Conservation (phyloP, 805 yeast species). For the Starmerella riodocensis region DNA sequence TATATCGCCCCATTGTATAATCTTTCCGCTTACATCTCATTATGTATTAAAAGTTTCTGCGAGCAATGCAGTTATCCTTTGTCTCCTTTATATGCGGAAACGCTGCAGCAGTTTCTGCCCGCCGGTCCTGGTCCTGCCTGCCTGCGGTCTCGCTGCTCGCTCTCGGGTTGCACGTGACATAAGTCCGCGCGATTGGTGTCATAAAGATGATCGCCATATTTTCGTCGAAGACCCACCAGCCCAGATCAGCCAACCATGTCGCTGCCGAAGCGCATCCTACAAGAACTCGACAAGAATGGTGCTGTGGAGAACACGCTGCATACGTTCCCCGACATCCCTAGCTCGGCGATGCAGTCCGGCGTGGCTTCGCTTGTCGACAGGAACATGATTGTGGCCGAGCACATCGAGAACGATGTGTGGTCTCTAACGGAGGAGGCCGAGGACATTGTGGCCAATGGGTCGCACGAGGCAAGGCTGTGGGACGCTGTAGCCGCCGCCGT, state of each 20-base stretch:
- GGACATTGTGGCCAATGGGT: conserved; percentile 65
- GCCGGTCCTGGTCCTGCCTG: too few species aligned
- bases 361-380: conserved; percentile 76
- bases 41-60: too few species aligned
- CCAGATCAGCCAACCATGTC: conserved; percentile 14
- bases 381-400: conserved; percentile 59
- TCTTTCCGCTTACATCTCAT: too few species aligned
- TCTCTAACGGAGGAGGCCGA: conserved; percentile 66
- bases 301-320: conserved; percentile 56
- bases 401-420: conserved; percentile 66
- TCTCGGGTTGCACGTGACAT: too few species aligned
- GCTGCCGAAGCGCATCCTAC: conserved; percentile 18
- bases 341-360: conserved; percentile 41
- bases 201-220: too few species aligned
- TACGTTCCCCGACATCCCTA: conserved; percentile 43
- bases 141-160: too few species aligned
- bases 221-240: too few species aligned
- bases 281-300: conserved; percentile 43
- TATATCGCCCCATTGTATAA: too few species aligned
- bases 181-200: too few species aligned
- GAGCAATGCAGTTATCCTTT: too few species aligned
- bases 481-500: conserved; percentile 58
- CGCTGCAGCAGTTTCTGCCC: too few species aligned
- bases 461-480: conserved; percentile 77
- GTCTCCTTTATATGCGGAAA: too few species aligned